phyloP scores from a whole-genome alignment of 169 alveolate species.

The Cytauxzoon felis region DNA sequence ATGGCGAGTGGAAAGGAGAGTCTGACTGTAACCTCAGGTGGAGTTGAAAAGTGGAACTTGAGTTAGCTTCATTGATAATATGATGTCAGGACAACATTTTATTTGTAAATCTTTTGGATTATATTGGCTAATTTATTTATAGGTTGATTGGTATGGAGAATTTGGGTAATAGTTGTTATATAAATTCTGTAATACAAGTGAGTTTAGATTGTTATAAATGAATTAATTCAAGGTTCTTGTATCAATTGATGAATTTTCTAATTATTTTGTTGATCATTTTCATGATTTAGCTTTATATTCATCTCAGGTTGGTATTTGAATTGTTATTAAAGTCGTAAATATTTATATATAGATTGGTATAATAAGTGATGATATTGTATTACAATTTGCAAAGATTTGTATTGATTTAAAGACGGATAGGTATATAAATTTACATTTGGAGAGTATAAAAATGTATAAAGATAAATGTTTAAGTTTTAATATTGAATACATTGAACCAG shows the following conservation, averaged over 20 bases:
- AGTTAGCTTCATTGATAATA: no score
- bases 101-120: conserved; percentile 41
- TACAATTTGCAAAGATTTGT: conserved; percentile 47
- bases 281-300: conserved; percentile 22
- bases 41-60: no score
- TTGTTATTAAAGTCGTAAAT: neutral
- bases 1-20: no score
- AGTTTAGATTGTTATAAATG: neutral
- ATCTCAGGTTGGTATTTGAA: neutral
- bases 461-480: conserved; percentile 4
- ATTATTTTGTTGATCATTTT: conserved; percentile 19
- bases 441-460: conserved; percentile 8
- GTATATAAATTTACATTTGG: conserved; percentile 8
- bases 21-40: no score
- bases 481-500: conserved; percentile 30
- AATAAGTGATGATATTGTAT: conserved; percentile 27
- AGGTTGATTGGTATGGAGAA: conserved; percentile 75
- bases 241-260: conserved; percentile 11
- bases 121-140: conserved; percentile 25
- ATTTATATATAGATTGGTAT: neutral
- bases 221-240: conserved; percentile 5
- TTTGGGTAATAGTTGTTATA: conserved; percentile 82
- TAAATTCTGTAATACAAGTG: conserved; percentile 78
- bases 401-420: conserved; percentile 13
- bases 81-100: conserved; percentile 42